Base-by-base conservation (phyloP, 306 rosid genomes). In the Urtica urens region DNA sequence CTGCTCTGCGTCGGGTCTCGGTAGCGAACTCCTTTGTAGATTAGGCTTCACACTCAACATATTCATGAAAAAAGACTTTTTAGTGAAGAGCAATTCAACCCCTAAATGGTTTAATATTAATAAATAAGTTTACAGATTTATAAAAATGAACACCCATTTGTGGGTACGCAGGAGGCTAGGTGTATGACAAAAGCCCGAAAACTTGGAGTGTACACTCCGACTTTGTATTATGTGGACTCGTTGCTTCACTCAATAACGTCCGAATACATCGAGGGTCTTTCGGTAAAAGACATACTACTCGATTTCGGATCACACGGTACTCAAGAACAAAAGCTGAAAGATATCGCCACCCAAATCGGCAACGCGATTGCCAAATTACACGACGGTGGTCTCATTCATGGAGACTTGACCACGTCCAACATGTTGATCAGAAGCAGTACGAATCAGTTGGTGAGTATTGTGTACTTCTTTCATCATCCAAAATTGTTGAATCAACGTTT, bases 391-490 rank as follows among this genome's bases (percentile, higher is more conserved):
- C 79, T 87, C 31, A 45, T 83, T 56, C 96, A 87, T 64, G 87
- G 94, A 17, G 94, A 83, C 63, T 70, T 87, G 70, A 80, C 96
- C 25, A 83, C 94, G 31, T 87, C 96, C 1, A 87, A 87, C 83
- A 74, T 87, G 85, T 63, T 87, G 58, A 41, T 80, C 26, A 74
- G 55, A 76, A 71, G 41, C 53, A 60, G 47, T 51, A 69, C 76
- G 51, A 74, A 80, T 61, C 76, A 78, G 31, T 62, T 87, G 67
- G 96, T 83, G 68, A 72, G 94, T 72, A 41, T n/a, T n/a, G n/a
- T n/a, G n/a, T n/a, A n/a, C n/a, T 24, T 22, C 22, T 3, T 30
- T 9, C 30, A 6, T 28, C 40, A 35, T 11, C 1, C n/a, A n/a
- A n/a, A n/a, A n/a, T n/a, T n/a, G n/a, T n/a, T n/a, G n/a, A n/a